A percentile compares a stretch with the other conserved stretches of the same genome.
These are phyloP conservation scores for Hsuehochloa calcarea DNA, from an alignment of 176 grass and related monocot species.

Conservation along the genomic window DNA sequence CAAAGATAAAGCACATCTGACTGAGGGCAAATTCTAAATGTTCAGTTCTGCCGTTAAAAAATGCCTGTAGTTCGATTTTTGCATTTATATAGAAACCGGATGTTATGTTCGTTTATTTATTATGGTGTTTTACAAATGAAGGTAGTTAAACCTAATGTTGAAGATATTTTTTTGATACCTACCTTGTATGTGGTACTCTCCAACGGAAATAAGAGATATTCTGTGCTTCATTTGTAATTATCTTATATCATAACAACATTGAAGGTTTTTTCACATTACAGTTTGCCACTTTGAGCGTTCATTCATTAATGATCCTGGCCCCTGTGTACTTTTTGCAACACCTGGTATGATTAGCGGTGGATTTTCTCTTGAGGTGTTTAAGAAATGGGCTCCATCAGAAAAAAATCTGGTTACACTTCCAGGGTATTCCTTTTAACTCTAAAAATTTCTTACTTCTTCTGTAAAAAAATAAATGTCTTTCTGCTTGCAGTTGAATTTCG, in stretches of 20 bases:
- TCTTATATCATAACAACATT: not conserved
- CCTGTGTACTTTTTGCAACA: slow-evolving; percentile 94
- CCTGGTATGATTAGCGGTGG: slow-evolving; percentile 94
- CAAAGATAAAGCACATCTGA: not conserved
- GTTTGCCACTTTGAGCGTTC: slow-evolving; percentile 81
- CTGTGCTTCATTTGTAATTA: not conserved
- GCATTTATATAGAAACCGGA: not conserved
- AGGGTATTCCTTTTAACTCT: slow-evolving; percentile 50
- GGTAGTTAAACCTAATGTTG: not conserved
- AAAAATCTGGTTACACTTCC: slow-evolving; percentile 86
- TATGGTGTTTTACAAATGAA: slow-evolving; percentile 3
- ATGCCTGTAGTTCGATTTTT: not conserved
- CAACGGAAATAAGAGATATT: not conserved
- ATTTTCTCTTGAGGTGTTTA: slow-evolving; percentile 96
- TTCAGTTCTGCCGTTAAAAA: not conserved
- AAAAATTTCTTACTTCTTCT: not conserved
- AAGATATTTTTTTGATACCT: not conserved
- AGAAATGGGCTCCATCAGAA: slow-evolving; percentile 94
- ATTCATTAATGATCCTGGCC: slow-evolving; percentile 79
- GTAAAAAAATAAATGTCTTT: not conserved
- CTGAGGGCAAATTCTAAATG: not conserved
- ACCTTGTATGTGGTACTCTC: not conserved
- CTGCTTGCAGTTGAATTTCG: not conserved
- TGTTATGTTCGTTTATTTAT: not conserved
- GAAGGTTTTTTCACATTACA: slow-evolving; percentile 39